These are phyloP conservation scores for Akanthomyces muscarius DNA, from an alignment of 2,329 filamentous ascomycete species.

Conservation along the genomic window DNA sequence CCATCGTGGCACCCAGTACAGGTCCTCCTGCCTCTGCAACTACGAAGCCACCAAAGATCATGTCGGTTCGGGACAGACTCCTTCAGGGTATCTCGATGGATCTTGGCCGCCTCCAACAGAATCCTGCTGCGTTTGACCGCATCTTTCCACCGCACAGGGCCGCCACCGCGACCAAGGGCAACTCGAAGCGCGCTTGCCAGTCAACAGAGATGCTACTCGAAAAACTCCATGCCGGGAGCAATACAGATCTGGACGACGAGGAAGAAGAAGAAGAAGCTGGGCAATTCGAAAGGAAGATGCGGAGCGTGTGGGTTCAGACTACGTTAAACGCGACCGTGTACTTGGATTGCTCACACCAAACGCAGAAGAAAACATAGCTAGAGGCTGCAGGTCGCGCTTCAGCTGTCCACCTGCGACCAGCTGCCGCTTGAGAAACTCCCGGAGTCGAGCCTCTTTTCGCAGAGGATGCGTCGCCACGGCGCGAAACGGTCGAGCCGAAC, in stretches of 20 bases:
- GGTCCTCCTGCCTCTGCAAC: no score
- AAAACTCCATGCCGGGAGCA: background rate
- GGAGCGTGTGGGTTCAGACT: background rate
- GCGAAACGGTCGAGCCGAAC: background rate
- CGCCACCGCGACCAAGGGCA: background rate
- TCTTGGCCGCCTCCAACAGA: background rate
- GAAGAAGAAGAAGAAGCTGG: background rate
- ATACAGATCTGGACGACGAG: background rate
- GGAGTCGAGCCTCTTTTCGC: background rate
- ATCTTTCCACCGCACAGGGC: background rate
- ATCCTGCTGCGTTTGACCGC: background rate
- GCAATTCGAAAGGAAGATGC: background rate
- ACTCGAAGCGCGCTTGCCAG: background rate
- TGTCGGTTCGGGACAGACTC: background rate
- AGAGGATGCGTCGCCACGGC: background rate
- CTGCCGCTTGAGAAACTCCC: conserved; percentile 1
- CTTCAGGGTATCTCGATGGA: background rate
- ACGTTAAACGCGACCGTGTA: no score
- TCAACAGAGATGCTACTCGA: background rate
- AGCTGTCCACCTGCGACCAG: background rate
- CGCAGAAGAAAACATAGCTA: background rate
- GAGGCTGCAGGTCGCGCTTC: background rate
- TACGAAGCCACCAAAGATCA: background rate
- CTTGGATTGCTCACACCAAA: background rate
- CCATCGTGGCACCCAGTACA: background rate